A percentile compares a stretch with the other conserved stretches of the same genome.
phyloP scores from a whole-genome alignment of 768 basidiomycete genomes.

The Naganishia vaughanmartiniae region DNA sequence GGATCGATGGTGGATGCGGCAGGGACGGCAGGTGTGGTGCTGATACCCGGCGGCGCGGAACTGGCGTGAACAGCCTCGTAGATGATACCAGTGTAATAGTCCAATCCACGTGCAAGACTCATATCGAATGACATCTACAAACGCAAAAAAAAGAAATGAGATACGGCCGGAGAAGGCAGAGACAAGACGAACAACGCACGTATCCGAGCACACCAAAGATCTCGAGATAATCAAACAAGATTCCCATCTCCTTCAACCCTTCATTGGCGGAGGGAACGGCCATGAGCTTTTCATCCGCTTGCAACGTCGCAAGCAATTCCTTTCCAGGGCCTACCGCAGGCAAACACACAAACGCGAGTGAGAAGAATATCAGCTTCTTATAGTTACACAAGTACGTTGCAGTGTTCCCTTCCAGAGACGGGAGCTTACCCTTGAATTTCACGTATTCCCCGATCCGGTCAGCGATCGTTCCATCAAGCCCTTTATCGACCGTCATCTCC shows the following conservation, averaged over 20 bases:
- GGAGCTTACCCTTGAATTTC: slow-evolving; percentile 83
- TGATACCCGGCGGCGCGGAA: slow-evolving; percentile 85
- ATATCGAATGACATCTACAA: slow-evolving; percentile 87
- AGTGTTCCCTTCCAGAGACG: no score
- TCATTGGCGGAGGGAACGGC: slow-evolving; percentile 72
- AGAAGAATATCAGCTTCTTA: no score
- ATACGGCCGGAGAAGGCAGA: neutral
- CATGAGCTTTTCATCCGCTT: slow-evolving; percentile 63
- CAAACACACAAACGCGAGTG: no score
- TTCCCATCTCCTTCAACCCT: slow-evolving; percentile 80
- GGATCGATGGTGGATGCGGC: slow-evolving; percentile 39
- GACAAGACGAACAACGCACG: slow-evolving; percentile 54
- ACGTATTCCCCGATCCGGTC: slow-evolving; percentile 98
- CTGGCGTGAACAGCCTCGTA: slow-evolving; percentile 93
- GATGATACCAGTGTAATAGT: slow-evolving; percentile 98
- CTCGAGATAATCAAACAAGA: slow-evolving; percentile 75
- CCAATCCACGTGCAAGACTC: slow-evolving; percentile 92
- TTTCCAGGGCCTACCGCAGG: slow-evolving; percentile 64
- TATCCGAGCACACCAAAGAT: slow-evolving; percentile 76
- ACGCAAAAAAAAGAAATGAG: neutral
- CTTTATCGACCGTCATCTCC: slow-evolving; percentile 97
- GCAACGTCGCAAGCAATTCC: slow-evolving; percentile 69
- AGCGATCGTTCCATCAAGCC: slow-evolving; percentile 71
- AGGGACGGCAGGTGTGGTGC: slow-evolving; percentile 58
- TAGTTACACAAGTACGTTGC: no score